These are phyloP conservation scores for Erythrophleum ivorense DNA, from an alignment of 331 rosid genomes.

Conservation along the genomic window DNA sequence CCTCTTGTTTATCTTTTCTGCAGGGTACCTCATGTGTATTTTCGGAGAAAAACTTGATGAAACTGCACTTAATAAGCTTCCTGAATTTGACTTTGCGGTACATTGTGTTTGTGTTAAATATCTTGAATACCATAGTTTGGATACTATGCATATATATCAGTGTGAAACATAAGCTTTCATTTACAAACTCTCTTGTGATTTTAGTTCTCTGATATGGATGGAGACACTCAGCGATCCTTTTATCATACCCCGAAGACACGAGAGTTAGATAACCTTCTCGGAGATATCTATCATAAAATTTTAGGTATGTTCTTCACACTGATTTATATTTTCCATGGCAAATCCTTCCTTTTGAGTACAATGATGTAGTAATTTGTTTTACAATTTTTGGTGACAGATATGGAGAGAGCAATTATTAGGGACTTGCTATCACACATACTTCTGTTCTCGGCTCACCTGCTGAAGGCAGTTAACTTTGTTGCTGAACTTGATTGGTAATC, in stretches of 20 bases:
- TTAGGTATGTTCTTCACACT: slow-evolving; percentile 54
- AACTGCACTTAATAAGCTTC: slow-evolving; percentile 59
- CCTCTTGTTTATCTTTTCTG: slow-evolving; percentile 25
- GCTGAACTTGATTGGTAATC: too few relatives aligned
- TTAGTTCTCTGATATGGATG: slow-evolving; percentile 86
- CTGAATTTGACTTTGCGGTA: slow-evolving; percentile 76
- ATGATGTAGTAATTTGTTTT: too few relatives aligned
- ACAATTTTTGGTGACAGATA: too few relatives aligned
- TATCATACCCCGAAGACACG: slow-evolving; percentile 85
- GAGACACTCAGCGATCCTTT: slow-evolving; percentile 73
- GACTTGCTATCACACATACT: slow-evolving; percentile 78
- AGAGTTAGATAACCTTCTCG: slow-evolving; percentile 81
- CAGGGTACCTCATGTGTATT: slow-evolving; percentile 87
- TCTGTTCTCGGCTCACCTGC: slow-evolving; percentile 71
- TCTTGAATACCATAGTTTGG: too few relatives aligned
- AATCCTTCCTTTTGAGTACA: too few relatives aligned
- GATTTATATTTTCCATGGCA: slow-evolving; percentile 35
- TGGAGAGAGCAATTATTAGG: slow-evolving; percentile 89
- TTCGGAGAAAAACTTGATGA: slow-evolving; percentile 77
- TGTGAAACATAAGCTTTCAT: too few relatives aligned
- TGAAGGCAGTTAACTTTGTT: slow-evolving; percentile 72
- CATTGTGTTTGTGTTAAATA: slow-evolving; percentile 46
- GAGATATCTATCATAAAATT: slow-evolving; percentile 92
- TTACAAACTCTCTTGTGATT: too few relatives aligned
- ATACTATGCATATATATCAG: slow-evolving; percentile 26